phyloP scores from a whole-genome alignment of 345 rosid species.

The Citrus inodora region DNA sequence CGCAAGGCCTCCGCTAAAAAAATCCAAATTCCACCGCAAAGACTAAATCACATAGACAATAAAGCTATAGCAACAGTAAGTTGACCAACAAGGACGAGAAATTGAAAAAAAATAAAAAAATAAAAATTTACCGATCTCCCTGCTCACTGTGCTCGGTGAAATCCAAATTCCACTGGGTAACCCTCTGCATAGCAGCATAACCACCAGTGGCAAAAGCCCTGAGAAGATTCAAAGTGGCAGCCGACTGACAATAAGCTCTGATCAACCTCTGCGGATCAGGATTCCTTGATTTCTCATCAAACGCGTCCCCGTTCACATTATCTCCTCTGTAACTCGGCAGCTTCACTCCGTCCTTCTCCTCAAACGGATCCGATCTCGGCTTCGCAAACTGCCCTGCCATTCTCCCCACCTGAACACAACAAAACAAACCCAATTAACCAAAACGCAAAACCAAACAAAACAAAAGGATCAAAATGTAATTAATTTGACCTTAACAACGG shows the following conservation, averaged over 20 bases:
- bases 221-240: slow-evolving; percentile 72
- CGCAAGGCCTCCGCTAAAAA: neutral
- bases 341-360: slow-evolving; percentile 63
- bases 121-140: slow-evolving; percentile 54
- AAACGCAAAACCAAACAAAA: neutral
- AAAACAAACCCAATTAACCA: neutral
- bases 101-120: too few species aligned
- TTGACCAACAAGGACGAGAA: neutral
- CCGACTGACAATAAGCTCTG: slow-evolving; percentile 70
- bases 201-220: slow-evolving; percentile 87
- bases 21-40: neutral
- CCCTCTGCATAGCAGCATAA: slow-evolving; percentile 84
- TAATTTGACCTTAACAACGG: slow-evolving; percentile 53
- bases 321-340: slow-evolving; percentile 79
- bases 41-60: neutral
- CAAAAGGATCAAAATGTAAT: neutral
- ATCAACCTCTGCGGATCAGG: slow-evolving; percentile 75
- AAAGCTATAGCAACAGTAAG: neutral
- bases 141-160: slow-evolving; percentile 64
- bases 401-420: slow-evolving; percentile 57
- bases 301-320: slow-evolving; percentile 62
- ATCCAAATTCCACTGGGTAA: slow-evolving; percentile 78
- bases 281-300: slow-evolving; percentile 53
- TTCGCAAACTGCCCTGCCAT: slow-evolving; percentile 83
- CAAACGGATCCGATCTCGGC: slow-evolving; percentile 65